phyloP scores from a whole-genome alignment of 2,329 filamentous ascomycete species.

The Microcyclospora pomicola region DNA sequence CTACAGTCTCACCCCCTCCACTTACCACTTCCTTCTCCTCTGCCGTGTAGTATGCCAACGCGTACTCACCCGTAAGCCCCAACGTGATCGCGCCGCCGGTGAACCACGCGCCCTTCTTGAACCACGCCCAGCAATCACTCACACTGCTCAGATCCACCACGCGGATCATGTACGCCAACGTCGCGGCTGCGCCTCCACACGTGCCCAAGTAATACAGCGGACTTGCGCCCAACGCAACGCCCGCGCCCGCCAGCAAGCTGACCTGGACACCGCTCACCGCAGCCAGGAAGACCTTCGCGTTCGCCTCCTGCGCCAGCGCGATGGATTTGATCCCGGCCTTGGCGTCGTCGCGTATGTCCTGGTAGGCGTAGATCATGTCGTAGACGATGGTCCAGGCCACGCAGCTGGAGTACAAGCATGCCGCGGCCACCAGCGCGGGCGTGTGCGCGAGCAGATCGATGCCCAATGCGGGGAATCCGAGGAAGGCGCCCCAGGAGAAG shows the following conservation, averaged over 20 bases:
- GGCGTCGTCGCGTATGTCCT: constrained; percentile 75
- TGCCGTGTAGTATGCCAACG: constrained; percentile 7
- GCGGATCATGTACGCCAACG: constrained; percentile 46
- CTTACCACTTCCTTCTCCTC: neutral
- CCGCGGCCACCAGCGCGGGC: constrained; percentile 51
- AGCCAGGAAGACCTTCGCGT: constrained; percentile 63
- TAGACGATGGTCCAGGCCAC: constrained; percentile 79
- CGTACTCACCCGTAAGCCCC: constrained; percentile 43
- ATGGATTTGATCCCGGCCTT: constrained; percentile 85
- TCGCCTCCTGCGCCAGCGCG: constrained; percentile 60
- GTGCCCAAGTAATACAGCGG: constrained; percentile 45
- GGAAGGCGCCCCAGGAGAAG: constrained; percentile 78
- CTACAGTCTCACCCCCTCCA: too few species aligned
- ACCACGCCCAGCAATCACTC: constrained; percentile 51
- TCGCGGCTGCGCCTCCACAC: constrained; percentile 42
- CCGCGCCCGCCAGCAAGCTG: constrained; percentile 54
- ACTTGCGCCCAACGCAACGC: constrained; percentile 45
- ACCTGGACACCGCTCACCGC: constrained; percentile 58
- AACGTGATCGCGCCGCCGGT: constrained; percentile 46
- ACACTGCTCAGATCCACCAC: constrained; percentile 44
- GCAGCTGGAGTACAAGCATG: constrained; percentile 61
- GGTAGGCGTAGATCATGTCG: constrained; percentile 88
- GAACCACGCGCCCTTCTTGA: constrained; percentile 47
- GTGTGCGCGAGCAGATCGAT: constrained; percentile 55
- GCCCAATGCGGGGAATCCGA: constrained; percentile 75